Evolutionary conservation across 2,329 filamentous ascomycete species (phyloP).

Genomic region (Colletotrichum horii): DNA sequence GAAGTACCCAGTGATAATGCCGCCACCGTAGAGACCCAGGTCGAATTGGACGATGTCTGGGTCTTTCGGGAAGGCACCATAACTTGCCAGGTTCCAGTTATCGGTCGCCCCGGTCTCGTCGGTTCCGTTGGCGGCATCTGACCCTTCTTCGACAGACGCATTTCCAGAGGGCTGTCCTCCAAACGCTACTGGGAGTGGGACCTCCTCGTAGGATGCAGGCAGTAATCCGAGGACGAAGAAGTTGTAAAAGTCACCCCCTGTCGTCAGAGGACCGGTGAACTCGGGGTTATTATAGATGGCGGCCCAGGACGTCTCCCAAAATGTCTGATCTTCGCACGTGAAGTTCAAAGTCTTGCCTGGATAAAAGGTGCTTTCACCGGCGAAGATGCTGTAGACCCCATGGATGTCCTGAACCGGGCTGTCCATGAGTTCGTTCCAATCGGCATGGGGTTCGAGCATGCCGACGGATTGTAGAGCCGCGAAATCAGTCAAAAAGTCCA

Average conservation of each 20-base stretch:
- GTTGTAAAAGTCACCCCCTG: conserved; percentile 15
- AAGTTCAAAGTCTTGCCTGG: conserved; percentile 7
- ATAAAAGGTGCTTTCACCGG: conserved; percentile 1
- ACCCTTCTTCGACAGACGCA: not conserved
- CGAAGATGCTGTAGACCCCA: not conserved
- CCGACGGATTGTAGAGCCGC: conserved; percentile 1
- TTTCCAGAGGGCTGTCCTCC: not conserved
- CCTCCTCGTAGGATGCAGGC: not conserved
- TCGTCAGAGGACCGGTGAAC: conserved; percentile 1
- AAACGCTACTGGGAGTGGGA: not conserved
- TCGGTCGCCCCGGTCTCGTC: not conserved
- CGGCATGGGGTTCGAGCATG: conserved; percentile 17
- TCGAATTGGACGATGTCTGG: not conserved
- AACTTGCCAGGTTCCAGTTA: not conserved
- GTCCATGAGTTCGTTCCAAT: conserved; percentile 12
- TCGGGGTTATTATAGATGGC: conserved; percentile 10
- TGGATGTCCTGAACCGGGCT: conserved; percentile 2
- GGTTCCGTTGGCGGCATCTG: not conserved
- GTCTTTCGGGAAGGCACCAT: not conserved
- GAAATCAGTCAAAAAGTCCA: not conserved
- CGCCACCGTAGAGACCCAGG: not conserved
- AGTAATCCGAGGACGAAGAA: conserved; percentile 5
- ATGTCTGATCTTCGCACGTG: not conserved
- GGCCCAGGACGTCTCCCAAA: not conserved
- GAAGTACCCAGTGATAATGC: conserved; percentile 10